Conservation (phyloP, 2,329 filamentous ascomycete species). For the Xylariaceae sp. region DNA sequence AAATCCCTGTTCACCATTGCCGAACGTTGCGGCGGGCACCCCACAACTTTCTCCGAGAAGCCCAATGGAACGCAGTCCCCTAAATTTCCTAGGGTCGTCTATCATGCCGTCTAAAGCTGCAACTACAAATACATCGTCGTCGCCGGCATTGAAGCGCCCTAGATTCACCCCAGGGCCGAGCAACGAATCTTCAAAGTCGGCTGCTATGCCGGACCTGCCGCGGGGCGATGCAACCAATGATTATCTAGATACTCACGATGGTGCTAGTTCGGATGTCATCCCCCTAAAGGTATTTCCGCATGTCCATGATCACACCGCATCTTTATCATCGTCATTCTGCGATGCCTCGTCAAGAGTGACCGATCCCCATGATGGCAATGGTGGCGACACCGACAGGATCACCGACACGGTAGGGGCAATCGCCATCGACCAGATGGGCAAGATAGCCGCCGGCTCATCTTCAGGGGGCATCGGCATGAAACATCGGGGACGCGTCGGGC, state of each 20-base stretch:
- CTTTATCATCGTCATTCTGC: not conserved
- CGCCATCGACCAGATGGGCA: constrained; percentile 81
- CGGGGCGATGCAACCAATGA: no score
- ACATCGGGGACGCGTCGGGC: constrained; percentile 85
- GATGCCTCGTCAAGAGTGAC: not conserved
- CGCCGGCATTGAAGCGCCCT: constrained; percentile 19
- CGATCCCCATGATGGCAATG: constrained; percentile 3
- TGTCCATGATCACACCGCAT: not conserved
- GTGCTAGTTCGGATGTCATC: constrained; percentile 6
- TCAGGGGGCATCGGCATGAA: constrained; percentile 99
- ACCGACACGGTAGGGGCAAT: constrained; percentile 97
- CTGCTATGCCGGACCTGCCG: constrained; percentile 1
- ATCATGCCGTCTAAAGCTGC: constrained; percentile 7
- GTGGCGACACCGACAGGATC: constrained; percentile 62
- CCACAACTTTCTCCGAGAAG: constrained; percentile 21
- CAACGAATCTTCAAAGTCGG: constrained; percentile 11
- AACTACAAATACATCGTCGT: not conserved
- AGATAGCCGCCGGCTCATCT: constrained; percentile 92
- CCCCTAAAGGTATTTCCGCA: not conserved
- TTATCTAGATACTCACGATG: constrained; percentile 26
- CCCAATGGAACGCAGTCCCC: constrained; percentile 30
- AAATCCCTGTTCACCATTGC: constrained; percentile 15
- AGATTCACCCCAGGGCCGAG: constrained; percentile 13
- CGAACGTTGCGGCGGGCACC: constrained; percentile 13
- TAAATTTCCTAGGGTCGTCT: constrained; percentile 32